Conservation (phyloP, 768 basidiomycete species). For the Boletus subparvulus region DNA sequence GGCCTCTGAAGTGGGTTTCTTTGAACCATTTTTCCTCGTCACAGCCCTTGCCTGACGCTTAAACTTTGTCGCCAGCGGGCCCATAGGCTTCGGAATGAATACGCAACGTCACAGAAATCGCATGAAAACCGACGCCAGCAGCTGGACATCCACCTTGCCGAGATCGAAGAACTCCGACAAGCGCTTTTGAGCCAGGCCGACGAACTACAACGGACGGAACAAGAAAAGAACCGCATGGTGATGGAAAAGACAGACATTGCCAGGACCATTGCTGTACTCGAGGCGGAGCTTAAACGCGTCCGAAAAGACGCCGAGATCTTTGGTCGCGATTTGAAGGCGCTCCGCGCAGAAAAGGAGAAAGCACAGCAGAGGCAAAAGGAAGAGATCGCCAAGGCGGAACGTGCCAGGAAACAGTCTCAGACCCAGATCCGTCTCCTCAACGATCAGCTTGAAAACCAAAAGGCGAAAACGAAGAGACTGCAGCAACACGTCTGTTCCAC, state of each 20-base stretch:
- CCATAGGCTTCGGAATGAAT: slow-evolving; percentile 61
- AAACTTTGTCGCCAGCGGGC: slow-evolving; percentile 42
- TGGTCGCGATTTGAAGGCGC: slow-evolving; percentile 69
- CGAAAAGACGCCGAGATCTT: slow-evolving; percentile 74
- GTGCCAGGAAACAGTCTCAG: slow-evolving; percentile 65
- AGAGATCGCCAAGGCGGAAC: slow-evolving; percentile 55
- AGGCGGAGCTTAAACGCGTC: slow-evolving; percentile 74
- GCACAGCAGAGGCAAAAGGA: slow-evolving; percentile 54
- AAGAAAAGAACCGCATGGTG: slow-evolving; percentile 60
- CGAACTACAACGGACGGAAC: slow-evolving; percentile 61
- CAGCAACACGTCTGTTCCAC: slow-evolving; percentile 57
- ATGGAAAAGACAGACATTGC: slow-evolving; percentile 66
- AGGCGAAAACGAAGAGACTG: slow-evolving; percentile 40
- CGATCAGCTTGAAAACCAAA: slow-evolving; percentile 60
- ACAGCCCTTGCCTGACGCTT: not conserved
- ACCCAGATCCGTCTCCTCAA: slow-evolving; percentile 63
- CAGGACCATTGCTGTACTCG: slow-evolving; percentile 62
- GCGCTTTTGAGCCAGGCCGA: slow-evolving; percentile 60
- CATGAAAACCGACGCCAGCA: slow-evolving; percentile 74
- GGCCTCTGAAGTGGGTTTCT: slow-evolving; percentile 57
- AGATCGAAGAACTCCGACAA: slow-evolving; percentile 74
- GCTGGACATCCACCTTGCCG: slow-evolving; percentile 66
- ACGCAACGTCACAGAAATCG: slow-evolving; percentile 57
- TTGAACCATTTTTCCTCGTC: not conserved
- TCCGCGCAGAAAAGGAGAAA: slow-evolving; percentile 67